Evolutionary conservation across 305 asterid species (phyloP), one percentile per base, ranked within the genome.

Genomic region (Ajuga reptans): DNA sequence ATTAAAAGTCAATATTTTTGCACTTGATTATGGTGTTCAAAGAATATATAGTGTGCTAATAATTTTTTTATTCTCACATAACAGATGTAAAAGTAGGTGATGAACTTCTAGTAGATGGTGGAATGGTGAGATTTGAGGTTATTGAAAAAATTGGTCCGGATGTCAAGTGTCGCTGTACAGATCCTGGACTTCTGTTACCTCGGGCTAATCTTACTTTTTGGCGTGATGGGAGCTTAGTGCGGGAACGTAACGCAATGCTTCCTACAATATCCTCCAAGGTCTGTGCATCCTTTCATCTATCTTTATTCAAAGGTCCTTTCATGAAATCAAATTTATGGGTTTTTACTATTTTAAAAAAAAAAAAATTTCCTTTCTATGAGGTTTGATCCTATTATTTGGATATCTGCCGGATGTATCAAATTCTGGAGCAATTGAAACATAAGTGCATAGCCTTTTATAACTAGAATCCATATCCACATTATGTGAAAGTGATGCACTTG

Each of bases 81-180:
- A 63, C 96, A 94, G 99, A 94, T 89, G 90, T 89, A 58, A 78
- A 79, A 71, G 87, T 89, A 63, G 97, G 99, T 17, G 98, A 94
- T 82, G 98, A 91, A 45, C 97, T 94, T 72, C 85, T 94, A 47
- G 92, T 94, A 55, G 99, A 94, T 79, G 99, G 99, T 82, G 98
- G 99, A 74, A 94, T 94, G 99, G 99, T 91, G 75, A 86, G 99
- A 79, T 94, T 91, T 86, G 98, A 94, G 73, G 99, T 94, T 80
- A 83, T 87, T 50, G 99, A 91, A 79, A 94, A 85, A 81, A 82
- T 91, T 66, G 99, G 99, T 78, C 99, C 99, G 34, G 99, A 94
- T 84, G 99, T 94, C 42, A 89, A 86, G 79, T 94, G 99, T 79
- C 81, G 71, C 46, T 94, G 99, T 76, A 91, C 99, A 6, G 99